Conservation (phyloP, 1,284 basidiomycete genomes). For the Cutaneotrichosporon spelunceum region DNA sequence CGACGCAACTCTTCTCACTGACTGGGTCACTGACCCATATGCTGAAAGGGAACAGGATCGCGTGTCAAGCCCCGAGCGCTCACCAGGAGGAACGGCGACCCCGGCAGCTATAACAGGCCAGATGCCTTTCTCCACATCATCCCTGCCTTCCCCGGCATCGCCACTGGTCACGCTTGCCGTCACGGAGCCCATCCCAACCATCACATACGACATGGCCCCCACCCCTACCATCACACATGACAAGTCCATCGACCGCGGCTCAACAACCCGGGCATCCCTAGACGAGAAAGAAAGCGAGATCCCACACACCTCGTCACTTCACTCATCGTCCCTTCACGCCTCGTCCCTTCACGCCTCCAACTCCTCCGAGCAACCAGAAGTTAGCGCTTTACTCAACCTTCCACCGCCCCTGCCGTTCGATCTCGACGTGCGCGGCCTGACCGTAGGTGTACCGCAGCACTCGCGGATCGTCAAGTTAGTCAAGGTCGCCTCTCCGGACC, state of each 20-base stretch:
- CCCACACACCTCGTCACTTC: neutral
- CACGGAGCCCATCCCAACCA: no score
- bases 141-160: no score
- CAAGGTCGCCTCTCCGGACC: neutral
- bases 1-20: no score
- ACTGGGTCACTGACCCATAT: no score
- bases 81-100: no score
- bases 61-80: no score
- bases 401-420: conserved; percentile 50
- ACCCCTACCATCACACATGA: neutral
- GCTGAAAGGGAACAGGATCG: no score
- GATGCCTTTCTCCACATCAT: no score
- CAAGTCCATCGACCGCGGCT: neutral
- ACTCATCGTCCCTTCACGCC: neutral
- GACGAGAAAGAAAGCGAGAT: neutral
- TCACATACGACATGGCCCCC: no score
- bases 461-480: conserved; percentile 4
- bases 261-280: neutral
- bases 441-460: conserved; percentile 46
- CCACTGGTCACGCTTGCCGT: no score
- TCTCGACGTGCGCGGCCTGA: conserved; percentile 42
- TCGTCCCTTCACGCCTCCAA: no score
- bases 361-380: neutral
- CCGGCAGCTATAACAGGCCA: no score
- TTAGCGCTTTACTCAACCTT: conserved; percentile 37